Conservation (phyloP, 352 stramenopile species). For the Saprolegnia parasitica region DNA sequence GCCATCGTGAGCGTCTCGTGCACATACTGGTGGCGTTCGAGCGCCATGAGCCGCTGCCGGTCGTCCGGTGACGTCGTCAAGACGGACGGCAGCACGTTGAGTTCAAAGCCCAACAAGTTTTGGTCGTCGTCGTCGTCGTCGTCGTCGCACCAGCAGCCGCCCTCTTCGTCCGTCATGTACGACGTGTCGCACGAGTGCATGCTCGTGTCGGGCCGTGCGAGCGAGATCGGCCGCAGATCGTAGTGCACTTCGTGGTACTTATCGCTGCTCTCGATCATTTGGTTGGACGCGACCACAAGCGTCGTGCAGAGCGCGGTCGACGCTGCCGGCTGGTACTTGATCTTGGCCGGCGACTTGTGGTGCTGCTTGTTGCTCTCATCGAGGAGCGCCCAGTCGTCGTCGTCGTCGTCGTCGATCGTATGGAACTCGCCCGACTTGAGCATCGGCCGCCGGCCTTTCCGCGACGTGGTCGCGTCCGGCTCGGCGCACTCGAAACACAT, state of each 20-base stretch:
- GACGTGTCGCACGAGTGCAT: slow-evolving; percentile 6
- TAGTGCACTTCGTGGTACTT: slow-evolving; percentile 11
- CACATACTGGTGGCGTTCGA: slow-evolving; percentile 6
- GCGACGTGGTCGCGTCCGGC: neutral
- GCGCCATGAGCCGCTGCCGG: slow-evolving; percentile 1
- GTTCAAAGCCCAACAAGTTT: neutral
- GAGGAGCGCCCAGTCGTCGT: slow-evolving; percentile 2
- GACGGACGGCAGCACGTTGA: slow-evolving; percentile 1
- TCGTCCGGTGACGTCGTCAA: neutral
- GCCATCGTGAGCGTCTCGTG: slow-evolving; percentile 3
- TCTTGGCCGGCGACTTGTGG: neutral
- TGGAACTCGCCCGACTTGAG: neutral
- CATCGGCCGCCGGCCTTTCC: neutral
- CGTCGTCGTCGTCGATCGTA: neutral
- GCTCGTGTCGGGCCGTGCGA: slow-evolving; percentile 6
- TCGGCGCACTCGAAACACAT: slow-evolving; percentile 15
- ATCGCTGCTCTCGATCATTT: slow-evolving; percentile 14
- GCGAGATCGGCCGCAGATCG: neutral
- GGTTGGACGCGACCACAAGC: slow-evolving; percentile 8
- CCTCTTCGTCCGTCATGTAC: slow-evolving; percentile 13
- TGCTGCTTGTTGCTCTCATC: neutral
- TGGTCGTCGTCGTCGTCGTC: slow-evolving; percentile 12
- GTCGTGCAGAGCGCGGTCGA: neutral
- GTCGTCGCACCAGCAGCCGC: neutral
- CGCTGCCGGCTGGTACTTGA: slow-evolving; percentile 13